phyloP scores from a whole-genome alignment of 2,329 filamentous ascomycete species.

The Pezicula neosporulosa region DNA sequence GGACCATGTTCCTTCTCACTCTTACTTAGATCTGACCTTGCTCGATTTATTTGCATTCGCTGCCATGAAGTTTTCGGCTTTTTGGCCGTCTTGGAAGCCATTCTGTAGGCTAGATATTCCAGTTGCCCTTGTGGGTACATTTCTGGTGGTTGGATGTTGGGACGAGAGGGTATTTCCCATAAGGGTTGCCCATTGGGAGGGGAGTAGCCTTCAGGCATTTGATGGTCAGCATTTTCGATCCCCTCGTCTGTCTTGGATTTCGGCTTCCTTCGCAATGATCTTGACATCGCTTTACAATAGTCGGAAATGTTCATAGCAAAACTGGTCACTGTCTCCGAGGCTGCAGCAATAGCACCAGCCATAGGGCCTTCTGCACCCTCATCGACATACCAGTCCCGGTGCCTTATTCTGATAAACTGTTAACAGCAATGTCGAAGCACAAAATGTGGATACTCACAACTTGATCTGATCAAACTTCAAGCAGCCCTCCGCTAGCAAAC shows the following conservation, averaged over 20 bases:
- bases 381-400: conserved; percentile 23
- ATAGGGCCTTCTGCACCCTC: conserved; percentile 19
- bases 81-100: conserved; percentile 13
- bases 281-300: conserved; percentile 12
- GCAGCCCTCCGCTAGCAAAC: conserved; percentile 51
- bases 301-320: conserved; percentile 5
- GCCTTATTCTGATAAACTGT: conserved; percentile 8
- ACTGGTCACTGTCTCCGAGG: conserved; percentile 12
- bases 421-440: background rate
- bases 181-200: background rate
- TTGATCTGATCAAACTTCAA: conserved; percentile 13
- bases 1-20: conserved; percentile 14
- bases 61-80: background rate
- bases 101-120: conserved; percentile 14
- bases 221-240: background rate
- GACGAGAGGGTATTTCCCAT: conserved; percentile 3
- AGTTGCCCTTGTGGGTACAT: conserved; percentile 13
- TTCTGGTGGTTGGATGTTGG: conserved; percentile 12
- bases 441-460: conserved; percentile 9
- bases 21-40: background rate
- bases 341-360: conserved; percentile 11
- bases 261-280: conserved; percentile 6
- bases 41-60: background rate
- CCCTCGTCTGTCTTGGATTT: background rate
- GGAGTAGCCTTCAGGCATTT: too few relatives aligned